Conservation (phyloP, 306 rosid genomes). For the Calophaca sinica region DNA sequence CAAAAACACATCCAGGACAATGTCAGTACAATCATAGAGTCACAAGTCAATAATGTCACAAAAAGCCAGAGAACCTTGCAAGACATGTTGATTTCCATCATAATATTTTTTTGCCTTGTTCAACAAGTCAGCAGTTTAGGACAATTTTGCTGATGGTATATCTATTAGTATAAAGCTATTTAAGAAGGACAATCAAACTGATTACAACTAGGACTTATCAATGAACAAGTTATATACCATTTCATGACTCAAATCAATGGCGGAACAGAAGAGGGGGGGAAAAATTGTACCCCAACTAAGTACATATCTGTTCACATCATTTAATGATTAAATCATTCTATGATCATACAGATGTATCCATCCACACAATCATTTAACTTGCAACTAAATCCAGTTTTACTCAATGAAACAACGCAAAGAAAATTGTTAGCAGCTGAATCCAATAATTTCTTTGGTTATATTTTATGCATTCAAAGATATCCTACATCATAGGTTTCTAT, state of each 20-base stretch:
- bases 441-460: background rate
- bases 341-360: background rate
- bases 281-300: background rate
- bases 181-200: slow-evolving; percentile 8
- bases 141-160: background rate
- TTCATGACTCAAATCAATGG: slow-evolving; percentile 20
- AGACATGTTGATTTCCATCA: background rate
- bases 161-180: slow-evolving; percentile 20
- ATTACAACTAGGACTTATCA: slow-evolving; percentile 4
- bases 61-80: background rate
- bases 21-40: background rate
- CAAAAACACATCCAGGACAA: slow-evolving; percentile 5
- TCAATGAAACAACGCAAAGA: background rate
- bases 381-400: background rate
- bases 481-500: background rate
- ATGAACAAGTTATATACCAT: background rate
- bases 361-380: slow-evolving; percentile 6
- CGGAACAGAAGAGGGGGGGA: background rate
- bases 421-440: slow-evolving; percentile 11
- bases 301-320: slow-evolving; percentile 1
- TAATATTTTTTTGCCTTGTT: background rate
- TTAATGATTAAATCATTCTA: background rate
- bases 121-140: slow-evolving; percentile 32
- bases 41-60: background rate
- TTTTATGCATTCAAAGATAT: background rate